Base-by-base conservation (phyloP, 1,139 yeast genomes). In the Pichia inconspicua region DNA sequence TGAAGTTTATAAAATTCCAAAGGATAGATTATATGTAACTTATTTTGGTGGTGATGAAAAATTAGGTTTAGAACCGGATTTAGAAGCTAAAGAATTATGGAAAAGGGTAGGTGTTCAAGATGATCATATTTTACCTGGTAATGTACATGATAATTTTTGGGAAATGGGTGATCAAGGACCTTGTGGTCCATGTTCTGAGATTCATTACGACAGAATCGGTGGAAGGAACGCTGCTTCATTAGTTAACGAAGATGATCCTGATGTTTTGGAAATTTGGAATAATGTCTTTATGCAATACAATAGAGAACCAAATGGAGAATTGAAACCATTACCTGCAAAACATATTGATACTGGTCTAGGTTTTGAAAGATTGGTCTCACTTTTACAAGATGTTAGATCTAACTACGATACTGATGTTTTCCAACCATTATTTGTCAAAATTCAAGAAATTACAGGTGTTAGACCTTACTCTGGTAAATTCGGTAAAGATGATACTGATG, bases 111-210 rank as follows among this genome's bases (percentile, higher is more conserved):
- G 99, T 57, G 95, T 92, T 50, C 77, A 82, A 32, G 96, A 87
- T 57, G 92, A 84, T 65, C 97, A 89, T 65, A 90, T 92, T 58
- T 73, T 92, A 57, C 96, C 97, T 25, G 99, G 98, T 50, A 73
- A 82, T 56, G 86, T 82, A 48, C 74, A 82, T 65, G 99, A 92
- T 66, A 92, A 92, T 72, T 92, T 92, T 68, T 92, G 99, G 99
- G 99, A 94, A 73, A 92, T 92, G 99, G 99, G 99, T 59, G 99
- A 94, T 65, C 97, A 90, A 72, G 99, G 99, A 57, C 99, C 99
- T 42, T 92, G 99, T 74, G 99, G 99, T 55, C 99, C 99, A 45
- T 94, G 98, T 72, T 86, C 96, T 19, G 98, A 92, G 69, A 78
- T 92, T 59, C 99, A 92, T 68, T 92, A 88, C 68, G 99, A 92